phyloP scores from a whole-genome alignment of 805 yeast genomes.

The Spathaspora arborariae region DNA sequence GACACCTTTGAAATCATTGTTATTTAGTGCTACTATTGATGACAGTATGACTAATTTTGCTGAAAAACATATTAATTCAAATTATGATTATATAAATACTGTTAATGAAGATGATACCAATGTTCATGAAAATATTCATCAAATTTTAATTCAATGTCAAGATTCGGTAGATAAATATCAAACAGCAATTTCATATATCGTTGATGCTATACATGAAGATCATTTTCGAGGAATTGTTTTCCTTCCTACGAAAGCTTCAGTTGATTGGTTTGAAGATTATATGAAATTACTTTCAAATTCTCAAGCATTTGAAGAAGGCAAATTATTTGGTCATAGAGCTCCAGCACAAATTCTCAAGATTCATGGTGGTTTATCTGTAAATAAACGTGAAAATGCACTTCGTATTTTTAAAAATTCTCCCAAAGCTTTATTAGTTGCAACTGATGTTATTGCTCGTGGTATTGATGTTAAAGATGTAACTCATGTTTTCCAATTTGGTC shows the following conservation, averaged over 20 bases:
- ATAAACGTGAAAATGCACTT: slow-evolving; percentile 59
- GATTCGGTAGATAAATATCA: slow-evolving; percentile 55
- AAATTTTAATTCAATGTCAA: slow-evolving; percentile 54
- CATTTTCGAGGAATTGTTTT: slow-evolving; percentile 78
- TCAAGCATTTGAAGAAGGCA: slow-evolving; percentile 13
- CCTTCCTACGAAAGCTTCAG: slow-evolving; percentile 71
- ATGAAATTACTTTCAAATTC: background rate
- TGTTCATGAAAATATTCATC: slow-evolving; percentile 71
- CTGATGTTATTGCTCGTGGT: slow-evolving; percentile 96
- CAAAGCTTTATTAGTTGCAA: slow-evolving; percentile 67
- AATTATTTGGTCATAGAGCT: slow-evolving; percentile 11
- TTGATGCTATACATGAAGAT: slow-evolving; percentile 31
- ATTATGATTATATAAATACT: slow-evolving; percentile 65
- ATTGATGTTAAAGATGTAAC: slow-evolving; percentile 89
- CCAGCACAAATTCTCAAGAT: slow-evolving; percentile 30
- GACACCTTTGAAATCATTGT: slow-evolving; percentile 54
- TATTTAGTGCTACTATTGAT: slow-evolving; percentile 88
- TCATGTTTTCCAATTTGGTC: slow-evolving; percentile 79
- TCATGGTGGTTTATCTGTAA: slow-evolving; percentile 76
- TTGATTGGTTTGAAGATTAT: slow-evolving; percentile 44
- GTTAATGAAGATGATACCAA: slow-evolving; percentile 72
- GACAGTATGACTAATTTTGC: slow-evolving; percentile 66
- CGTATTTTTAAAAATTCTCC: slow-evolving; percentile 43
- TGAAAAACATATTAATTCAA: slow-evolving; percentile 46
- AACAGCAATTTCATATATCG: slow-evolving; percentile 52